Evolutionary conservation across 2,329 filamentous ascomycete species (phyloP), one percentile per base, ranked within the genome.

Genomic region (Leptographium lundbergii): DNA sequence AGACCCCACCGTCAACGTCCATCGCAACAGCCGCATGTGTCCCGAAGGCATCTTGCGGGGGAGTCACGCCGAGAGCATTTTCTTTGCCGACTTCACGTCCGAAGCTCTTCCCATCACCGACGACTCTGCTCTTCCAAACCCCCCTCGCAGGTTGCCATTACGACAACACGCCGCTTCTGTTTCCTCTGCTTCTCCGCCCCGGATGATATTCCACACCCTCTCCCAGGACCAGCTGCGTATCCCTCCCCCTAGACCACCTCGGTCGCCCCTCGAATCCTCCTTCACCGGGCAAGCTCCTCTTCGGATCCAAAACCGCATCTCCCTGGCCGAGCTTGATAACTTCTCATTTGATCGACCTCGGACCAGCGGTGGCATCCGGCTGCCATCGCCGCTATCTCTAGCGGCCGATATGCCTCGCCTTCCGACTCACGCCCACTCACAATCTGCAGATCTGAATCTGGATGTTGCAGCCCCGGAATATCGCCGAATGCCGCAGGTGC

Each of bases 291-390:
- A 78, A 3, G 68, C 76, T 14, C 74, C 77, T 4, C 81, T 80
- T 6, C 77, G 81, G 25, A 70, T 77, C 25, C 84, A 81, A 0
- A 85, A 82, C 64, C 77, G 81, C 14, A 70, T 75, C 17, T 79
- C 76, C 10, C 65, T 72, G 24, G 76, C 76, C 52, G 72, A 74
- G 13, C 69, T 72, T 50, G 76, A 77, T 24, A 69, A 65, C 34
- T 65, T 69, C 2, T 65, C 66, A 11, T 62, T 73, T 53, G 74
- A 79, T 24, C 73, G 77, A 24, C 74, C 78, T 3, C 70, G 71
- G 58, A 77, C 75, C 3, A 75, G 72, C 61, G 72, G 71, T 51
- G 72, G 73, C 51, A 76, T 78, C 64, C 73, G 75, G 52, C 73
- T 73, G 39, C 55, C 60, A 1, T 27, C 54, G 1, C 57, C 61